Percentiles rank a stretch among this genome's conserved stretches.
phyloP scores from a whole-genome alignment of 2,329 filamentous ascomycete genomes.

The Cadophora luteo-olivacea region DNA sequence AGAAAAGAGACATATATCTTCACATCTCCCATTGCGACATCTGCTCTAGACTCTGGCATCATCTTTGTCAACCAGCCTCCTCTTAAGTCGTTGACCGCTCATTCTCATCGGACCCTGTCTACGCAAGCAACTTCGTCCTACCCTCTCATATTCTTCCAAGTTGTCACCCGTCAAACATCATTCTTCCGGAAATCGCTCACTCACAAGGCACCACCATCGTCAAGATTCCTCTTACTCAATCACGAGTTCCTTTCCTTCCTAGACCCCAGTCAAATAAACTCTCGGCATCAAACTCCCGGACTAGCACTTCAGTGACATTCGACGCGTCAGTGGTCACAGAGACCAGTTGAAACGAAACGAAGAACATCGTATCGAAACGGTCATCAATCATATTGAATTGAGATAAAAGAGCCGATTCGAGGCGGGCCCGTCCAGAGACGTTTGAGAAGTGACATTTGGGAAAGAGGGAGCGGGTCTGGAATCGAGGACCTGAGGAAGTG shows the following conservation, averaged over 20 bases:
- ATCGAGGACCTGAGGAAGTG: background rate
- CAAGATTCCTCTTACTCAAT: background rate
- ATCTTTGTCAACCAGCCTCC: too few species aligned
- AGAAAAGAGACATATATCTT: background rate
- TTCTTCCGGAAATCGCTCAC: background rate
- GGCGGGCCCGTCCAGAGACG: background rate
- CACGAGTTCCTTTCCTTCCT: background rate
- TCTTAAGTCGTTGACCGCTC: too few species aligned
- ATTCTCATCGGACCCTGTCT: background rate
- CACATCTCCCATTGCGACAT: background rate
- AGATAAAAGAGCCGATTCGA: background rate
- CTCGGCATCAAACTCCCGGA: background rate
- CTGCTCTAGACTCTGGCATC: background rate
- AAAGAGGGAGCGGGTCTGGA: background rate
- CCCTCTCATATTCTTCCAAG: background rate
- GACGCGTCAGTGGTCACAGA: slow-evolving; percentile 2
- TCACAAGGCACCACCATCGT: too few species aligned
- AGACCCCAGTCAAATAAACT: background rate
- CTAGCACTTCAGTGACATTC: background rate
- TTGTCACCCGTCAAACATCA: background rate
- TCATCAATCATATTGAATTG: background rate
- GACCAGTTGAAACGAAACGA: slow-evolving; percentile 12
- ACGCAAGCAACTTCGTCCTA: background rate
- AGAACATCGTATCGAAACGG: background rate
- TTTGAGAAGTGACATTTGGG: background rate